Percentiles rank a stretch among this genome's conserved stretches.
phyloP scores from a whole-genome alignment of 768 basidiomycete species.

The Psilocybe azurescens region DNA sequence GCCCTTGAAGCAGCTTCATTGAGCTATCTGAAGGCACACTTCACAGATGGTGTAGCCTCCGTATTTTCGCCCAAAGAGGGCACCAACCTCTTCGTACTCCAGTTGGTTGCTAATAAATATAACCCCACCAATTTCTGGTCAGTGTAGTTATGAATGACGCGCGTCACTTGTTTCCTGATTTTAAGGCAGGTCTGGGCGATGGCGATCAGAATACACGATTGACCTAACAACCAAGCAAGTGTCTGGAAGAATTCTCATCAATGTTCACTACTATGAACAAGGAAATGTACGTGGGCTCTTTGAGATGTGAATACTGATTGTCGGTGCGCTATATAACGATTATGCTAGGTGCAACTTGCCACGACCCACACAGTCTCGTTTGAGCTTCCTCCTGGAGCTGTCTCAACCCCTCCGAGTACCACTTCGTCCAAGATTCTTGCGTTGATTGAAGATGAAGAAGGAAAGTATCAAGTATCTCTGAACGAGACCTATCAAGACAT shows the following conservation, averaged over 20 bases:
- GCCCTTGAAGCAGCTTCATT: slow-evolving; percentile 73
- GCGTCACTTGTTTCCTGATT: neutral
- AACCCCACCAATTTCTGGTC: slow-evolving; percentile 94
- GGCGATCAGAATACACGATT: slow-evolving; percentile 87
- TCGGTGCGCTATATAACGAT: neutral
- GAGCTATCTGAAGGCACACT: slow-evolving; percentile 82
- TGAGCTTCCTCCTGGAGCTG: slow-evolving; percentile 61
- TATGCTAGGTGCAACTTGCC: slow-evolving; percentile 82
- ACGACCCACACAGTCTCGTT: slow-evolving; percentile 75
- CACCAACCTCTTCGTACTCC: slow-evolving; percentile 61
- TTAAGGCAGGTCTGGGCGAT: slow-evolving; percentile 83
- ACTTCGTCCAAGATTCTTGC: slow-evolving; percentile 79
- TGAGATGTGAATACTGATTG: too few species aligned
- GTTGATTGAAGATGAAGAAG: slow-evolving; percentile 81
- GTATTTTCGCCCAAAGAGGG: slow-evolving; percentile 64
- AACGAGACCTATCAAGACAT: slow-evolving; percentile 87
- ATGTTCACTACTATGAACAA: slow-evolving; percentile 98
- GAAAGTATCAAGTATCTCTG: slow-evolving; percentile 77
- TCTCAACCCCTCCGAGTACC: slow-evolving; percentile 52
- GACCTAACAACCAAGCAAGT: slow-evolving; percentile 69
- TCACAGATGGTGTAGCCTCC: slow-evolving; percentile 75
- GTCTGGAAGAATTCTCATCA: slow-evolving; percentile 75
- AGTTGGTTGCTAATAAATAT: slow-evolving; percentile 96
- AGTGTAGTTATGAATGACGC: slow-evolving; percentile 34
- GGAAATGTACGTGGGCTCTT: slow-evolving; percentile 70